phyloP scores from a whole-genome alignment of 83 land plant genomes.

The Picea abies region DNA sequence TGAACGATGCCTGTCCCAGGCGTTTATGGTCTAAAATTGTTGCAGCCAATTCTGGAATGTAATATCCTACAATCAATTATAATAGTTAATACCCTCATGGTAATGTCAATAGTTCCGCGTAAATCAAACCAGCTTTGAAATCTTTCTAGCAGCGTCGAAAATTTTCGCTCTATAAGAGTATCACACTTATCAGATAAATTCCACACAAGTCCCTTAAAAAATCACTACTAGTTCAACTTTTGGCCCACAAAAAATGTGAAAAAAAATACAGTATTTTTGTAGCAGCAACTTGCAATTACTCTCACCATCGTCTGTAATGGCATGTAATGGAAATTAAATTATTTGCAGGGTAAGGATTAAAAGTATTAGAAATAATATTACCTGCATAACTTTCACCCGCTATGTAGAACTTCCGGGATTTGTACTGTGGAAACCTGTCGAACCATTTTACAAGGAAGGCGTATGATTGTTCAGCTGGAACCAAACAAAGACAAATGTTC shows the following conservation, averaged over 20 bases:
- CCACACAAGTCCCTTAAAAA: too few species aligned
- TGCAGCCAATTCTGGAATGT: conserved; percentile 42
- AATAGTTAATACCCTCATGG: neutral
- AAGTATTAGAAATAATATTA: neutral
- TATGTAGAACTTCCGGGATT: conserved; percentile 33
- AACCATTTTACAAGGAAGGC: conserved; percentile 42
- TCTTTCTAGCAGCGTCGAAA: too few species aligned
- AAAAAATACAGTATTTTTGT: too few species aligned
- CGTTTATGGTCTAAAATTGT: conserved; percentile 17
- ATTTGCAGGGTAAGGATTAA: neutral
- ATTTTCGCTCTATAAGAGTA: too few species aligned
- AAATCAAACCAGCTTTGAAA: too few species aligned
- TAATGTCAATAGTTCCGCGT: neutral
- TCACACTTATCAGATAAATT: too few species aligned
- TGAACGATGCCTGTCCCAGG: neutral
- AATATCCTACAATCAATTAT: conserved; percentile 25
- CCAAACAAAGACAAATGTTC: neutral
- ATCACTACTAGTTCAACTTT: too few species aligned
- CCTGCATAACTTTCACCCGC: conserved; percentile 48
- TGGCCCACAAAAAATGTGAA: too few species aligned
- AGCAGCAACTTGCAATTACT: neutral
- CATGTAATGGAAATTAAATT: neutral
- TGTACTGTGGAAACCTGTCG: conserved; percentile 48
- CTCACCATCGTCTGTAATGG: neutral
- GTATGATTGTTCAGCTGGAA: conserved; percentile 29